Conservation (phyloP, 2,329 filamentous ascomycete species). For the Neonectria sp. region DNA sequence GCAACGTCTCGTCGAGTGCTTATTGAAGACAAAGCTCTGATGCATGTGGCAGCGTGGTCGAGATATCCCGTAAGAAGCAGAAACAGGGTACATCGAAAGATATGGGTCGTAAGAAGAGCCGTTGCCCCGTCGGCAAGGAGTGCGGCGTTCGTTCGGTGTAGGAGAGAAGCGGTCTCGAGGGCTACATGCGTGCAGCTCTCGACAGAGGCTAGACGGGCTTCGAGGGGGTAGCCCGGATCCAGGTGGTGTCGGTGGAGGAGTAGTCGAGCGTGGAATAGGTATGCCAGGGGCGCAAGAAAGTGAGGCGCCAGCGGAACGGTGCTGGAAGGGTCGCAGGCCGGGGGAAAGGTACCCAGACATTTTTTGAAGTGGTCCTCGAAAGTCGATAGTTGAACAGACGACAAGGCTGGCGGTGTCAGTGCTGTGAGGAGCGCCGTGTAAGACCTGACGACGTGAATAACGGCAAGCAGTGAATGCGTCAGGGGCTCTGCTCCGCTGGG, state of each 20-base stretch:
- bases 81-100: slow-evolving; percentile 90
- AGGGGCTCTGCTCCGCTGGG: slow-evolving; percentile 68
- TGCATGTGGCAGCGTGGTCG: slow-evolving; percentile 79
- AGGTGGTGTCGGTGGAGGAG: slow-evolving; percentile 92
- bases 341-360: slow-evolving; percentile 83
- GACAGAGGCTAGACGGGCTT: slow-evolving; percentile 79
- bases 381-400: slow-evolving; percentile 76
- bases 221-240: slow-evolving; percentile 76
- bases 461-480: slow-evolving; percentile 81
- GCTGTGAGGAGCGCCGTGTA: slow-evolving; percentile 82
- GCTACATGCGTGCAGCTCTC: slow-evolving; percentile 83
- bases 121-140: slow-evolving; percentile 77
- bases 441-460: slow-evolving; percentile 86
- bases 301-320: slow-evolving; percentile 79
- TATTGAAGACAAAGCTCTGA: slow-evolving; percentile 80
- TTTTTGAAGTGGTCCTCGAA: slow-evolving; percentile 87
- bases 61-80: slow-evolving; percentile 83
- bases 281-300: slow-evolving; percentile 81
- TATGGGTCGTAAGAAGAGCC: slow-evolving; percentile 83
- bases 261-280: slow-evolving; percentile 87
- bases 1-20: slow-evolving; percentile 81
- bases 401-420: slow-evolving; percentile 77
- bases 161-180: slow-evolving; percentile 83
- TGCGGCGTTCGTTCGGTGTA: slow-evolving; percentile 75
- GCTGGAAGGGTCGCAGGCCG: slow-evolving; percentile 78